Base-by-base conservation (phyloP, 2,329 filamentous ascomycete genomes). In the Didymella lethalis region DNA sequence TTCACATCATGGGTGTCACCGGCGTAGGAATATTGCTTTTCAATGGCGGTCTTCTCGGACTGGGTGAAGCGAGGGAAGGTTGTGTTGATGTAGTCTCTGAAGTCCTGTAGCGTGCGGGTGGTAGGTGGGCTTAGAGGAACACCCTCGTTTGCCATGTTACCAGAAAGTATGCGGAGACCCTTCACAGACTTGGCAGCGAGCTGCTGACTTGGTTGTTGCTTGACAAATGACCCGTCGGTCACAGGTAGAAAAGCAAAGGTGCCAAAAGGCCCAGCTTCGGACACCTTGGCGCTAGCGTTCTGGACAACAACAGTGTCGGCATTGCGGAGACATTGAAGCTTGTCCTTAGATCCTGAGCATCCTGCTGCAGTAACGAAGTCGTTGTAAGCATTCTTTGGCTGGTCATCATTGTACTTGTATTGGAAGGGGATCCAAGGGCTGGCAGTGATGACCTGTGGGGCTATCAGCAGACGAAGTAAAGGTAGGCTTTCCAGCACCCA, bases 231-330 rank as follows among this genome's bases (percentile, higher is more conserved):
- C 12, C 77, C 77, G 57, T 80, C 78, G 0, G 79, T 77, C 2
- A 79, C 75, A 0, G 79, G 78, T 6, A 77, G 66, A 54, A 75
- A 81, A 45, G 77, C 77, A 56, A 77, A 80, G n/a, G 74, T 75
- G 4, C 79, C 79, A 49, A 77, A 80, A 7, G 69, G 66, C 8
- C 72, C 66, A 25, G 72, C 69, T 65, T 72, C 69, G 5, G 69
- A 75, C 48, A 74, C 71, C 44, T 65, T 67, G 45, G 63, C 64
- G 56, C 68, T 72, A 50, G 70, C 74, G 20, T 69, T 71, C 43
- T 73, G 74, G 0, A 74, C 63, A 12, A 68, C 58, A 2, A 59
- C 44, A 10, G 69, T 66, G 36, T 73, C 66, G 44, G 65, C 49
- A 40, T 51, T 56, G 36, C 71, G 70, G 6, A 76, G 65, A 48